These are phyloP conservation scores for Mortierella antarctica DNA, from an alignment of 192 early-diverging fungal genomes.

Conservation along the genomic window DNA sequence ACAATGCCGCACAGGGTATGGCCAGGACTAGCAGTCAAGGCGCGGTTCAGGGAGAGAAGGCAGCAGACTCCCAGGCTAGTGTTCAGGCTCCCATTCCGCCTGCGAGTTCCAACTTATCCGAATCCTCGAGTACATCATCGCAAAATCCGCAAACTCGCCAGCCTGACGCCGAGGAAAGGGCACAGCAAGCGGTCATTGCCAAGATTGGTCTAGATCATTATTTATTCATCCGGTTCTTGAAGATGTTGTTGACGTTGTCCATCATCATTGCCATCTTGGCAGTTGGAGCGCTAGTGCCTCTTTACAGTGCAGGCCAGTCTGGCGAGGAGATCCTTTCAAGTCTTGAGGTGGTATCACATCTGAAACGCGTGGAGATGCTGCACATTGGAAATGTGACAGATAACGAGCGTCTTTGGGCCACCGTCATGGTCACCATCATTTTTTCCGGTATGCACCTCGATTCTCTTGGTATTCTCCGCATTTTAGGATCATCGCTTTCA, in stretches of 20 bases:
- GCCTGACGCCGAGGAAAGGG: background rate
- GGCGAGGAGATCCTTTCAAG: slow-evolving; percentile 1
- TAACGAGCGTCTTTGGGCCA: slow-evolving; percentile 14
- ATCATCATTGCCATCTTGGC: background rate
- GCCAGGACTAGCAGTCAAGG: too few relatives aligned
- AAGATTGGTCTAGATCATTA: slow-evolving; percentile 34
- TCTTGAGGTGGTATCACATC: background rate
- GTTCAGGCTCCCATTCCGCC: background rate
- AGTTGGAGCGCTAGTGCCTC: background rate
- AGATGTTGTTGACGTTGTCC: slow-evolving; percentile 21
- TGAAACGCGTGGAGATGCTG: slow-evolving; percentile 11
- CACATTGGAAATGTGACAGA: slow-evolving; percentile 31
- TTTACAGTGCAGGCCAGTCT: slow-evolving; percentile 11
- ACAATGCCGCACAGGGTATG: too few relatives aligned
- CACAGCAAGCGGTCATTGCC: slow-evolving; percentile 4
- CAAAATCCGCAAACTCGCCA: too few relatives aligned
- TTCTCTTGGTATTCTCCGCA: background rate
- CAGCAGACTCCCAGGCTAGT: background rate
- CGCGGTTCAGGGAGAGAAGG: too few relatives aligned
- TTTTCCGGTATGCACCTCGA: slow-evolving; percentile 1
- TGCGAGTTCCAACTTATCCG: too few relatives aligned
- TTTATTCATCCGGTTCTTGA: slow-evolving; percentile 25
- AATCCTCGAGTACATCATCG: too few relatives aligned
- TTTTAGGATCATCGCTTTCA: background rate
- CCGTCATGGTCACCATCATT: slow-evolving; percentile 5